phyloP scores from a whole-genome alignment of 495 filamentous ascomycete genomes.

The Evansstolkia leycettana region DNA sequence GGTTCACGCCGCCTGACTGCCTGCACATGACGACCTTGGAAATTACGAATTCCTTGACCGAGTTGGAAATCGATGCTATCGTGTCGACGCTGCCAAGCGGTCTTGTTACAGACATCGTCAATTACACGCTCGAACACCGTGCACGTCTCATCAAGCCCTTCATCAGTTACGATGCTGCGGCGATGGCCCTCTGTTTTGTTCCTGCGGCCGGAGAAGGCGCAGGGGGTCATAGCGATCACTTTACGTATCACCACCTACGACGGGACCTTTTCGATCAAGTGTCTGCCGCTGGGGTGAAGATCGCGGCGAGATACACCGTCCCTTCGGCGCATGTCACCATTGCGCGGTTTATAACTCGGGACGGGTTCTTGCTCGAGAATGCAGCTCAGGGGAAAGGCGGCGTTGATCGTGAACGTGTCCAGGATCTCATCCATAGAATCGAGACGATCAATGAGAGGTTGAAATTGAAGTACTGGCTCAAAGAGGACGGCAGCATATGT shows the following conservation, averaged over 20 bases:
- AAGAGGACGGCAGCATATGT: slow-evolving; percentile 25
- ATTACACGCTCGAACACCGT: slow-evolving; percentile 49
- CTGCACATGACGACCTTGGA: slow-evolving; percentile 86
- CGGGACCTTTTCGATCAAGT: slow-evolving; percentile 59
- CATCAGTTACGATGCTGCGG: slow-evolving; percentile 73
- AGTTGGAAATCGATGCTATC: slow-evolving; percentile 46
- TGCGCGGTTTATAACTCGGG: slow-evolving; percentile 57
- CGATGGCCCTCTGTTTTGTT: slow-evolving; percentile 74
- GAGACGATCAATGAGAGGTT: slow-evolving; percentile 68
- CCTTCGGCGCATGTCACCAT: slow-evolving; percentile 84
- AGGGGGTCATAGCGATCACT: slow-evolving; percentile 35
- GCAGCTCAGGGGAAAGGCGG: slow-evolving; percentile 4
- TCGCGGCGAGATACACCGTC: slow-evolving; percentile 69
- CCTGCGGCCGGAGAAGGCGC: slow-evolving; percentile 51
- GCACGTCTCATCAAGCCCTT: slow-evolving; percentile 69
- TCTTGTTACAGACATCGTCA: slow-evolving; percentile 38
- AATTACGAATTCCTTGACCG: slow-evolving; percentile 56
- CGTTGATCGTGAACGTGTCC: slow-evolving; percentile 33
- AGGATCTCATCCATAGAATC: slow-evolving; percentile 49
- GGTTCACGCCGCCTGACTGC: slow-evolving; percentile 65
- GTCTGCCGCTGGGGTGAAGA: slow-evolving; percentile 40
- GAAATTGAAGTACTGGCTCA: slow-evolving; percentile 52
- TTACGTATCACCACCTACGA: slow-evolving; percentile 85
- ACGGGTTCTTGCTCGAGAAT: slow-evolving; percentile 25
- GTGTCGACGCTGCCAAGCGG: slow-evolving; percentile 38